These are phyloP conservation scores for Diplogelasinospora grovesii DNA, from an alignment of 495 filamentous ascomycete species.

Conservation along the genomic window DNA sequence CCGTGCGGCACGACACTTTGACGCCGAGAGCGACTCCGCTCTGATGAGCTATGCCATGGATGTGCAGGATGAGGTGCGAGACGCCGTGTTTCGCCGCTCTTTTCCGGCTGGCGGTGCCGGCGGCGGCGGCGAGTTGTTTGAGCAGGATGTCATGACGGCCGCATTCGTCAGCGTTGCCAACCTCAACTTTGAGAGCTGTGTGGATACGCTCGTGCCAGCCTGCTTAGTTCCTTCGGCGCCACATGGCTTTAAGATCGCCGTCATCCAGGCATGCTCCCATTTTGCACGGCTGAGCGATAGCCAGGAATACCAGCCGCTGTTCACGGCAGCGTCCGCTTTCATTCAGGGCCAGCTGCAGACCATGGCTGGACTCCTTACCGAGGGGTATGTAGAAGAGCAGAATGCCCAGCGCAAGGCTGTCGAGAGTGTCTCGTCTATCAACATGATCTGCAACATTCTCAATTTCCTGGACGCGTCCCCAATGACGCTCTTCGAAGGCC, in stretches of 20 bases:
- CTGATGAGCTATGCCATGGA: conserved; percentile 59
- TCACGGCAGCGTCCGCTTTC: conserved; percentile 46
- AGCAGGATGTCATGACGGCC: conserved; percentile 56
- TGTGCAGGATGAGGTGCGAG: conserved; percentile 57
- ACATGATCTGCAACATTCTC: conserved; percentile 45
- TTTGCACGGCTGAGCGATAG: conserved; percentile 44
- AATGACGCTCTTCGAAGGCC: conserved; percentile 42
- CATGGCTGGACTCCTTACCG: conserved; percentile 32
- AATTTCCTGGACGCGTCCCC: conserved; percentile 48
- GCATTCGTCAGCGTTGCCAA: conserved; percentile 56
- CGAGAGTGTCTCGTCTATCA: conserved; percentile 30
- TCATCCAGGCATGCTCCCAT: conserved; percentile 51
- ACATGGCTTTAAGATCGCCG: conserved; percentile 52
- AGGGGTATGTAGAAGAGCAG: conserved; percentile 36
- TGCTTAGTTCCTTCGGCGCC: conserved; percentile 50
- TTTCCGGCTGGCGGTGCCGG: conserved; percentile 37
- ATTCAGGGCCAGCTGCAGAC: conserved; percentile 48
- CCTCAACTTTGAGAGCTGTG: conserved; percentile 49
- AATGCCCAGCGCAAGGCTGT: conserved; percentile 32
- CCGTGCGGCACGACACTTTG: conserved; percentile 53
- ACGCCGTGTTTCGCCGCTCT: conserved; percentile 54
- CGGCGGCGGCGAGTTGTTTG: conserved; percentile 41
- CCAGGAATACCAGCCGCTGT: conserved; percentile 46
- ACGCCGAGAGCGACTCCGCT: conserved; percentile 51
- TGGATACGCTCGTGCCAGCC: conserved; percentile 44